Evolutionary conservation across 2,329 filamentous ascomycete genomes (phyloP).

Genomic region (Botryosphaeria dothidea): DNA sequence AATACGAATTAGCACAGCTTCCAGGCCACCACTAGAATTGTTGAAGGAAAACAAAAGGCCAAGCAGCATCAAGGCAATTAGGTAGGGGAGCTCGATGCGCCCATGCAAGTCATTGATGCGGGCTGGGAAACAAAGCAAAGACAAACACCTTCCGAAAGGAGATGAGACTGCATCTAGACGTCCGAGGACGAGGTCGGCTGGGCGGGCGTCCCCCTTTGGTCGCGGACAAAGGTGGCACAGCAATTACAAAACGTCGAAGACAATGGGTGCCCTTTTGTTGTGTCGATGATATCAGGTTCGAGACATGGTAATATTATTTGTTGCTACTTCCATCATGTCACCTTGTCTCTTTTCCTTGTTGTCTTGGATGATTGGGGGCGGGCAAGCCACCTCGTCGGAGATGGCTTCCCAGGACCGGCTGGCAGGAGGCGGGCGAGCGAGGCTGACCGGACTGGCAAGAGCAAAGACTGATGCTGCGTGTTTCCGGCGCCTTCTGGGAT

Average conservation of each 20-base stretch:
- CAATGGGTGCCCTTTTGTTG: not conserved
- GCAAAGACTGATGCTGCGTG: not conserved
- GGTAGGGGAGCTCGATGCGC: not conserved
- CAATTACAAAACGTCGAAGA: constrained; percentile 18
- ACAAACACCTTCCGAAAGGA: constrained; percentile 11
- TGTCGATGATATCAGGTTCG: constrained; percentile 6
- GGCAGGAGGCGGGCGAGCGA: too few species aligned
- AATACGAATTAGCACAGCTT: not conserved
- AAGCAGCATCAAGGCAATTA: not conserved
- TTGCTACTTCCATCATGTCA: not conserved
- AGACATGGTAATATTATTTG: constrained; percentile 10
- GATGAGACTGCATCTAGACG: not conserved
- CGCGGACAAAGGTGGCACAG: constrained; percentile 10
- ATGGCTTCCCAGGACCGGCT: not conserved
- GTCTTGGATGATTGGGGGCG: not conserved
- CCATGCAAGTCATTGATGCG: not conserved
- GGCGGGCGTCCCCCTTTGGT: not conserved
- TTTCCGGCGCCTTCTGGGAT: not conserved
- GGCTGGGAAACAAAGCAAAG: constrained; percentile 5
- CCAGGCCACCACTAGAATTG: not conserved
- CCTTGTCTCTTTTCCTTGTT: not conserved
- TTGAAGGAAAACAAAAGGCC: not conserved
- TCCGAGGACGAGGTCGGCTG: not conserved
- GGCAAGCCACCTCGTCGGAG: constrained; percentile 7
- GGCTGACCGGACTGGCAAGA: too few species aligned